These are phyloP conservation scores for Wickerhamiella domercqiae DNA, from an alignment of 805 yeast genomes.

Conservation along the genomic window DNA sequence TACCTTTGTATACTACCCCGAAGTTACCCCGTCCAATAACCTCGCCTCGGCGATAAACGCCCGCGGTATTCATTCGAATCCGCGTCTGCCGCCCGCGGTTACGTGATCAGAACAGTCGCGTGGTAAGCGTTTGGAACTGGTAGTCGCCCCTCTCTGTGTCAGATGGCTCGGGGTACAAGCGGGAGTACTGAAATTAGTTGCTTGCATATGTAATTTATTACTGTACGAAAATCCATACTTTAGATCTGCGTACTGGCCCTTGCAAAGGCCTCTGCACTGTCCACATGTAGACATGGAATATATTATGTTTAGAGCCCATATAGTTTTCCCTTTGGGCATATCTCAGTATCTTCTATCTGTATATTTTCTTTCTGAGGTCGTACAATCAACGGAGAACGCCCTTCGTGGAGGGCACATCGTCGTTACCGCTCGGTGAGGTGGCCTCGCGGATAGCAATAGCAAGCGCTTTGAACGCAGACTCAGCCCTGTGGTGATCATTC, in stretches of 20 bases:
- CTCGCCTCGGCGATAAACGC: constrained; percentile 65
- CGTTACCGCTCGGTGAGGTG: constrained; percentile 60
- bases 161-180: background rate
- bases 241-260: too few species aligned
- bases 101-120: background rate
- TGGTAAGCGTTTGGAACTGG: too few species aligned
- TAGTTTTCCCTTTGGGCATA: too few species aligned
- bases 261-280: too few species aligned
- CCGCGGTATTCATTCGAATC: constrained; percentile 7
- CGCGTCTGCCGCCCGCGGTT: background rate
- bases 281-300: too few species aligned
- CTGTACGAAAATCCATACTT: too few species aligned
- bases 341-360: too few species aligned
- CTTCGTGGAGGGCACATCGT: constrained; percentile 92
- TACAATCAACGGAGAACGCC: constrained; percentile 51
- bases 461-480: constrained; percentile 88
- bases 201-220: background rate
- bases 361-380: too few species aligned
- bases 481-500: constrained; percentile 94
- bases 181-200: background rate
- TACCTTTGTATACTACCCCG: constrained; percentile 89
- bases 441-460: constrained; percentile 89
- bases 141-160: too few species aligned
- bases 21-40: constrained; percentile 92
- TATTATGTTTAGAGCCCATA: too few species aligned